Evolutionary conservation across 306 rosid genomes (phyloP).

Genomic region (Trichosanthes cucumerina): DNA sequence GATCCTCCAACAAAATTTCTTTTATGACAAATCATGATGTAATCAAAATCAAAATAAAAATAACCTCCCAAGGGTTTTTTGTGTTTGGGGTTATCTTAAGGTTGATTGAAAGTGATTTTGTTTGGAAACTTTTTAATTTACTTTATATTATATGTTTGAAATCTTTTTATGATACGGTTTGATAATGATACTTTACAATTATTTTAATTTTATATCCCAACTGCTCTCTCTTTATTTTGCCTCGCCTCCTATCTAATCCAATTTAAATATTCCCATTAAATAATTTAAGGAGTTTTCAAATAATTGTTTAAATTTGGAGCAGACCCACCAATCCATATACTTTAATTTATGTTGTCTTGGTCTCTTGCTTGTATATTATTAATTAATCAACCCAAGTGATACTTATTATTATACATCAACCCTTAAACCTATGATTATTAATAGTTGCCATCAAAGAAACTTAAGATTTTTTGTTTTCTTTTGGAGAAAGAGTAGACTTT

Average conservation of each 20-base stretch:
- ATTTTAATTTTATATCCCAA: background rate
- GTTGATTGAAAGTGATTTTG: background rate
- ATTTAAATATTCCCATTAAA: background rate
- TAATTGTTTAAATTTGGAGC: background rate
- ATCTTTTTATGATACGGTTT: background rate
- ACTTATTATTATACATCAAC: background rate
- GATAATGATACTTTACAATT: background rate
- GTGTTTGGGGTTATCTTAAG: background rate
- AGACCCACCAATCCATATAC: background rate
- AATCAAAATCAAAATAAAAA: background rate
- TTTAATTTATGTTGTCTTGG: background rate
- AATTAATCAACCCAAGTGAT: background rate
- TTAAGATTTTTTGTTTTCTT: background rate
- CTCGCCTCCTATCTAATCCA: conserved; percentile 2
- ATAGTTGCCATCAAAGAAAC: background rate
- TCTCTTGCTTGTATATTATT: background rate
- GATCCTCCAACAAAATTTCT: too few species aligned
- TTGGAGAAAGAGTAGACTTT: background rate
- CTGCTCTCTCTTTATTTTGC: background rate
- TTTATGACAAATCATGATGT: background rate
- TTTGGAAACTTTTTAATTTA: background rate
- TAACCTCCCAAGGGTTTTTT: background rate
- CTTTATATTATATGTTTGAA: background rate
- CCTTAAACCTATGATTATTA: too few species aligned
- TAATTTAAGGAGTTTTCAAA: background rate